Conservation (phyloP, 1,284 basidiomycete genomes). For the Cutaneotrichosporon mucoides region DNA sequence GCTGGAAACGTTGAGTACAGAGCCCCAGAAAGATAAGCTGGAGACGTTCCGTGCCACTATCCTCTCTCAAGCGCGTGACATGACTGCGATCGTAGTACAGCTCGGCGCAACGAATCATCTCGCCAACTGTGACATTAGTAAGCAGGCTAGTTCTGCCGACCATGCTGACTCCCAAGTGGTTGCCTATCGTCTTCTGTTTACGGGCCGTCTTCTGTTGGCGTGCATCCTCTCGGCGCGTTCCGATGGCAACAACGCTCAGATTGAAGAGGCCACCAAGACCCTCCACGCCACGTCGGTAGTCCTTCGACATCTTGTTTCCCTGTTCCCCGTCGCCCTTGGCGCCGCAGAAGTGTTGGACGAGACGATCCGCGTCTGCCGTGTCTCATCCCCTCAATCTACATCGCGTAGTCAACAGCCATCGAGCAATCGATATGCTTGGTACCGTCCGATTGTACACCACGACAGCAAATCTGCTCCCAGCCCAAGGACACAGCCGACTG, state of each 20-base stretch:
- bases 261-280: conserved; percentile 12
- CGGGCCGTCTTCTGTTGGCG: conserved; percentile 15
- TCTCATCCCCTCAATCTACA: not conserved
- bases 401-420: not conserved
- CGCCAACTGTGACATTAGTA: conserved; percentile 13
- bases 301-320: conserved; percentile 15
- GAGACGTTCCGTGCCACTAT: conserved; percentile 2
- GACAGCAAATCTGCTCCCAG: conserved; percentile 1
- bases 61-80: conserved; percentile 5
- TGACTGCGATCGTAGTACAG: conserved; percentile 11
- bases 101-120: conserved; percentile 9
- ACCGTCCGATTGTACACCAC: conserved; percentile 10
- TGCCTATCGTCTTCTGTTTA: conserved; percentile 16
- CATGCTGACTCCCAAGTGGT: conserved; percentile 3
- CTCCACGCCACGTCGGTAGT: conserved; percentile 14
- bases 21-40: not conserved
- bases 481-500: not conserved
- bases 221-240: conserved; percentile 15
- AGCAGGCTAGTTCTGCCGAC: not conserved
- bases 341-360: conserved; percentile 21
- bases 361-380: conserved; percentile 16
- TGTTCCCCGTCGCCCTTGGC: conserved; percentile 18
- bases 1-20: conserved; percentile 9
- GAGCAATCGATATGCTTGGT: conserved; percentile 11
- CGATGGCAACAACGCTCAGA: conserved; percentile 6